Percentiles rank a stretch among this genome's conserved stretches.
These are phyloP conservation scores for Blastobotrys capitulatus DNA, from an alignment of 1,139 yeast genomes.

Conservation along the genomic window DNA sequence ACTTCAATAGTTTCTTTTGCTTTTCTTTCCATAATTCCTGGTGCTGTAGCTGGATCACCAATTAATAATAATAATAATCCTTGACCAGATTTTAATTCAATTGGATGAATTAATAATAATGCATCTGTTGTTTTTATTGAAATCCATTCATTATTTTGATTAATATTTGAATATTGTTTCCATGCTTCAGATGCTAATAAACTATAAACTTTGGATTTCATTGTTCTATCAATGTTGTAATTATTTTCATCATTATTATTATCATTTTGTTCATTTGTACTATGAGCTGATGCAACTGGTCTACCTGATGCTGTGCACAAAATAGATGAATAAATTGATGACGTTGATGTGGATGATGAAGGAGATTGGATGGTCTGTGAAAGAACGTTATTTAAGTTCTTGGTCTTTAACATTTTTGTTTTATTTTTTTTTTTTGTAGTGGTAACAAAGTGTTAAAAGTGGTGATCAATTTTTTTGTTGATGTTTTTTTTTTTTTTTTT, in stretches of 20 bases:
- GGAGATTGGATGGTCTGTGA: slow-evolving; percentile 25
- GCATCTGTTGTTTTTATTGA: slow-evolving; percentile 26
- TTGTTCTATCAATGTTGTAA: slow-evolving; percentile 24
- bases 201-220: slow-evolving; percentile 29
- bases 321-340: slow-evolving; percentile 26
- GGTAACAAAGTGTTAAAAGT: too few relatives aligned
- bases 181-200: slow-evolving; percentile 28
- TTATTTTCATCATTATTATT: slow-evolving; percentile 11
- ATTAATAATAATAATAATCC: slow-evolving; percentile 24
- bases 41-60: slow-evolving; percentile 27
- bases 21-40: slow-evolving; percentile 24
- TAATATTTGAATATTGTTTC: slow-evolving; percentile 23
- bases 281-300: slow-evolving; percentile 27
- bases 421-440: background rate
- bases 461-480: too few relatives aligned
- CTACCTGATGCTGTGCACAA: slow-evolving; percentile 24
- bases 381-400: slow-evolving; percentile 24
- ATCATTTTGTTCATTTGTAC: slow-evolving; percentile 23
- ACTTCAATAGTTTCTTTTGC: slow-evolving; percentile 24
- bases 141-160: slow-evolving; percentile 21
- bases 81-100: slow-evolving; percentile 17
- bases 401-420: slow-evolving; percentile 24
- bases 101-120: slow-evolving; percentile 24
- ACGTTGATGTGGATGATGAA: slow-evolving; percentile 6
- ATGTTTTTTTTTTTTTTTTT: too few relatives aligned